Evolutionary conservation across 257 asterid species (phyloP), one percentile per base, ranked within the genome.

Genomic region (Parsonsia alboflavescens): DNA sequence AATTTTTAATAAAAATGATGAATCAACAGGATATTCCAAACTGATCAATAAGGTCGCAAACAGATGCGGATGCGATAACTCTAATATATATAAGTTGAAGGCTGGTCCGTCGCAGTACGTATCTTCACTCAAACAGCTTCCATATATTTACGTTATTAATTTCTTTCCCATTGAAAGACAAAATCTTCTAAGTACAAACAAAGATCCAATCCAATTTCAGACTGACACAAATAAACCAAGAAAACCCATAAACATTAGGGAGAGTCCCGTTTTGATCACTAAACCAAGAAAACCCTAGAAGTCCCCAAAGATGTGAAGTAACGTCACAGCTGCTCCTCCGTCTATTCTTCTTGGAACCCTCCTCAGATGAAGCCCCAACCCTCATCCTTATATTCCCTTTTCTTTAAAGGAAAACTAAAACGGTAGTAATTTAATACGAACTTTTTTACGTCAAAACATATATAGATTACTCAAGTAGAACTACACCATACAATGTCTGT

Each of bases 401-500:
- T 41, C 16, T 42, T 67, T 42, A 42, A 42, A 65, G 70, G 46
- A 53, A 53, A 66, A 66, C 36, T 63, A 67, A 53, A 42, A 66
- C 50, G n/a, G n/a, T n/a, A n/a, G n/a, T n/a, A n/a, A n/a, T n/a
- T n/a, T n/a, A n/a, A n/a, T n/a, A n/a, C n/a, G n/a, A n/a, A n/a
- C n/a, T n/a, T n/a, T n/a, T n/a, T n/a, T n/a, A n/a, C n/a, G n/a
- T n/a, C n/a, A n/a, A n/a, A n/a, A n/a, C n/a, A n/a, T n/a, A n/a
- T n/a, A n/a, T n/a, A n/a, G n/a, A n/a, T n/a, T n/a, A n/a, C n/a
- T n/a, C n/a, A n/a, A n/a, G n/a, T n/a, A n/a, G n/a, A n/a, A n/a
- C n/a, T n/a, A n/a, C n/a, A n/a, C n/a, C n/a, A n/a, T n/a, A n/a
- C n/a, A n/a, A n/a, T n/a, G n/a, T n/a, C n/a, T n/a, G n/a, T n/a